Percentiles rank a stretch among this genome's conserved stretches.
phyloP scores from a whole-genome alignment of 305 asterid species.

The Fraxinus sp. region DNA sequence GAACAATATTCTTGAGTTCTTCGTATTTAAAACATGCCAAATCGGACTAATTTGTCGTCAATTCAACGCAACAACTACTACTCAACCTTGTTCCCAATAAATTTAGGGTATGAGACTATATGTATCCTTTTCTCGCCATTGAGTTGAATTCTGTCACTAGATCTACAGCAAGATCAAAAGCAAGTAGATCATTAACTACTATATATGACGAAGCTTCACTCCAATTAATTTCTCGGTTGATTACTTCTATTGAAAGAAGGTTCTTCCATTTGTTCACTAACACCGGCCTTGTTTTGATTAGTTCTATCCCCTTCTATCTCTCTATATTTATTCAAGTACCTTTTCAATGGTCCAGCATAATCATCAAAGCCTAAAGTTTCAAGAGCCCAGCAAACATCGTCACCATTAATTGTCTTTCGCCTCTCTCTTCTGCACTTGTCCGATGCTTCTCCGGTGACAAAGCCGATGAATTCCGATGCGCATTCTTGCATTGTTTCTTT shows the following conservation, averaged over 20 bases:
- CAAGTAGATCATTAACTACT: neutral
- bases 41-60: neutral
- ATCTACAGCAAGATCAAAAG: neutral
- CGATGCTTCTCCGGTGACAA: conserved; percentile 1
- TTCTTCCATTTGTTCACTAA: neutral
- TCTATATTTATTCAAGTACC: neutral
- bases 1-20: neutral
- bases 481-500: conserved; percentile 1
- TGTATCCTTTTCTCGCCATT: neutral
- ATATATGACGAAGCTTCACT: neutral
- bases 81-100: neutral
- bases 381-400: neutral
- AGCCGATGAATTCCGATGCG: neutral
- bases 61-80: neutral
- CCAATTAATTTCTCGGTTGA: neutral
- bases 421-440: conserved; percentile 1
- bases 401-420: neutral
- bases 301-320: neutral
- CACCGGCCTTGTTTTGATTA: neutral
- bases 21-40: neutral
- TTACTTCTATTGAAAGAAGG: neutral
- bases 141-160: neutral
- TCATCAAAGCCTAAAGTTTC: neutral
- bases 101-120: neutral
- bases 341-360: neutral